These are phyloP conservation scores for Exophiala mesophila DNA, from an alignment of 2,329 filamentous ascomycete genomes.

Conservation along the genomic window DNA sequence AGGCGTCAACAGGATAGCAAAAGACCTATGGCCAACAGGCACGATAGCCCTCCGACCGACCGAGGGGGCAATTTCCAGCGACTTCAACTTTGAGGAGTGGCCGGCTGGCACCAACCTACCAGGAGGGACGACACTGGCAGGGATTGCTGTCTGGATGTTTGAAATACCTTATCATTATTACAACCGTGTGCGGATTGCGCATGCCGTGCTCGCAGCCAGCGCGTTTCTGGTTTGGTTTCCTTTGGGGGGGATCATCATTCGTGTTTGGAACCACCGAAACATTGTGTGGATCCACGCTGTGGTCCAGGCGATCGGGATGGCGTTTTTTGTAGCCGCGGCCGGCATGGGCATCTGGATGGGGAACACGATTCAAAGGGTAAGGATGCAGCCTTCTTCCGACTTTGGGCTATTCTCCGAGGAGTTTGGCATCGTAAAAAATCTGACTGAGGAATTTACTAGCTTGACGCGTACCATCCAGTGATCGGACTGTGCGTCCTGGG, in stretches of 20 bases:
- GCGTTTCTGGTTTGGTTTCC: constrained; percentile 30
- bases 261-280: constrained; percentile 21
- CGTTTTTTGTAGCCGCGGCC: constrained; percentile 26
- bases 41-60: background rate
- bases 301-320: constrained; percentile 24
- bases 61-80: background rate
- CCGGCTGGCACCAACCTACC: background rate
- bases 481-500: constrained; percentile 28
- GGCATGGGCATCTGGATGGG: constrained; percentile 30
- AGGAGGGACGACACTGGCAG: background rate
- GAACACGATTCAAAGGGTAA: constrained; percentile 11
- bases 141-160: constrained; percentile 1
- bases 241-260: constrained; percentile 27
- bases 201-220: constrained; percentile 26
- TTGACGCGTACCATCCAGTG: constrained; percentile 26
- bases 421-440: background rate
- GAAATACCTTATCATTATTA: constrained; percentile 10
- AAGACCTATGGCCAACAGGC: background rate
- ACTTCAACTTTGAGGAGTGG: background rate
- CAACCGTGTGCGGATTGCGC: constrained; percentile 18
- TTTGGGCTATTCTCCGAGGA: too few species aligned
- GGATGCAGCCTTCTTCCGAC: too few species aligned
- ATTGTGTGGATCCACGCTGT: constrained; percentile 26
- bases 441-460: background rate
- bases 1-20: too few species aligned